Conservation (phyloP, 2,329 filamentous ascomycete genomes). For the Chrysosporium keratinophilum region DNA sequence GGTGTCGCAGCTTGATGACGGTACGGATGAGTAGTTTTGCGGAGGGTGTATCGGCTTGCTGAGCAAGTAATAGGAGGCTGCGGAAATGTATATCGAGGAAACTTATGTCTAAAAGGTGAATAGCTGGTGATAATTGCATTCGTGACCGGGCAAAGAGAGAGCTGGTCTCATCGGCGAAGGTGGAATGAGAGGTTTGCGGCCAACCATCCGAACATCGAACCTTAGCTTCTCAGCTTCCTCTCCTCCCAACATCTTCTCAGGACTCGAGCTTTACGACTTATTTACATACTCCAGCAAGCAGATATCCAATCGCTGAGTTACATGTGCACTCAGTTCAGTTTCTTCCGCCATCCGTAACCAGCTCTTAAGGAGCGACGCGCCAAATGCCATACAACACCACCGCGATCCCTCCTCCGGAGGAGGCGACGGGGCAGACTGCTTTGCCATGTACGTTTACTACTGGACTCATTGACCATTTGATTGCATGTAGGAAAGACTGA, state of each 20-base stretch:
- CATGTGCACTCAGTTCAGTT: background rate
- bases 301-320: background rate
- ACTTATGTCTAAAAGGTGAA: no score
- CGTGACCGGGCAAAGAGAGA: background rate
- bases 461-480: background rate
- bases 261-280: background rate
- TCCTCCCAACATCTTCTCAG: background rate
- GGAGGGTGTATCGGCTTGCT: no score
- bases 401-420: conserved; percentile 66
- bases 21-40: no score
- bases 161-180: background rate
- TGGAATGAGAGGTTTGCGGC: background rate
- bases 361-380: background rate
- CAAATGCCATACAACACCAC: conserved; percentile 83
- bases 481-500: conserved; percentile 2
- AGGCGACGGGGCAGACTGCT: conserved; percentile 73
- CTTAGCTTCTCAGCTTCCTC: background rate
- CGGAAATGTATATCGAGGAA: no score
- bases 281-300: background rate
- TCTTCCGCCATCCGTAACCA: background rate
- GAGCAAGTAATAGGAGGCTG: no score
- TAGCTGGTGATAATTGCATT: no score
- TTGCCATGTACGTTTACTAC: conserved; percentile 60
- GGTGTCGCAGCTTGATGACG: background rate
- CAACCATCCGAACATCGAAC: background rate